Conservation (phyloP, 176 grass and related monocot species). For the Stipa capillata region DNA sequence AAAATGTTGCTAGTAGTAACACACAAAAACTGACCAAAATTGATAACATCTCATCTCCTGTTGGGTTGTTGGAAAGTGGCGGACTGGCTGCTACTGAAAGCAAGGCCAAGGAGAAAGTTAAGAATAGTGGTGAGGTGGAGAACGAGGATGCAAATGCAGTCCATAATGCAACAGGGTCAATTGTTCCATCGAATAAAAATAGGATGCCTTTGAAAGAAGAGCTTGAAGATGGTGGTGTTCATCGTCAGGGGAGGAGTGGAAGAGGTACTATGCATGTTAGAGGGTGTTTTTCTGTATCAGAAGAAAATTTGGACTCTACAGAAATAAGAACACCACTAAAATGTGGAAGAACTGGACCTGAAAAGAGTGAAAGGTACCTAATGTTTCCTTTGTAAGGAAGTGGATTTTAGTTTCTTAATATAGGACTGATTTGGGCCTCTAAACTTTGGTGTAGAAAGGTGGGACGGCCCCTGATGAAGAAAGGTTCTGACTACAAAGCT, state of each 20-base stretch:
- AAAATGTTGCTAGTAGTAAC: slow-evolving; percentile 9
- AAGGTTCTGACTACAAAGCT: slow-evolving; percentile 58
- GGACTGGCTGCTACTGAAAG: slow-evolving; percentile 36
- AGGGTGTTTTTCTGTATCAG: slow-evolving; percentile 40
- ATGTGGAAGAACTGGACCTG: slow-evolving; percentile 41
- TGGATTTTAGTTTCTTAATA: slow-evolving; percentile 3
- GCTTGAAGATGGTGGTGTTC: slow-evolving; percentile 48
- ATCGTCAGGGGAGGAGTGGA: slow-evolving; percentile 56
- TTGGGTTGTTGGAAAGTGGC: slow-evolving; percentile 66
- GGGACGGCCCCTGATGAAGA: slow-evolving; percentile 54
- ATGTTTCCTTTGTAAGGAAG: neutral
- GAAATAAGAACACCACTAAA: slow-evolving; percentile 52
- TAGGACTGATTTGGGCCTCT: slow-evolving; percentile 16
- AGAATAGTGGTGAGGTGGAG: slow-evolving; percentile 42
- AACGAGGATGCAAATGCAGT: slow-evolving; percentile 30
- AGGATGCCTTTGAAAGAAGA: slow-evolving; percentile 74
- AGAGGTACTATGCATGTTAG: slow-evolving; percentile 49
- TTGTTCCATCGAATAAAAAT: slow-evolving; percentile 40
- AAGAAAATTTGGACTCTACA: slow-evolving; percentile 44
- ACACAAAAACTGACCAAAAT: slow-evolving; percentile 17
- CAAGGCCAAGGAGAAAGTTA: slow-evolving; percentile 63
- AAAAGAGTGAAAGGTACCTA: slow-evolving; percentile 66
- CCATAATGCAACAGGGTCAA: slow-evolving; percentile 20
- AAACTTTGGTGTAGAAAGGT: slow-evolving; percentile 49
- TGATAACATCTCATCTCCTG: slow-evolving; percentile 45